A percentile compares a stretch with the other conserved stretches of the same genome.
Conservation (phyloP, 352 stramenopile species). For the Pythium oligandrum region DNA sequence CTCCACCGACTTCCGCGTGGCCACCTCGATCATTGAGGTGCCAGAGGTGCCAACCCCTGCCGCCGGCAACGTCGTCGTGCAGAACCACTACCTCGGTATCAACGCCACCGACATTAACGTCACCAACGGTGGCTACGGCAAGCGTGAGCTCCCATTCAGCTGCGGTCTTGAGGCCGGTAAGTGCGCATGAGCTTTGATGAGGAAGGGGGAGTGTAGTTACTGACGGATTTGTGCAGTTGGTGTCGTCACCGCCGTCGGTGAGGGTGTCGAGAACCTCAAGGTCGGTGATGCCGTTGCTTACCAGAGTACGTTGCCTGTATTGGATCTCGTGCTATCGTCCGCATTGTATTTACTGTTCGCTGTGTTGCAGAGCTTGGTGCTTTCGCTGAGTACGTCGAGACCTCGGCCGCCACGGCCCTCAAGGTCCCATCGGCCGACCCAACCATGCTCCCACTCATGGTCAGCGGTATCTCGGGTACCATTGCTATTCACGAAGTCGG, state of each 20-base stretch:
- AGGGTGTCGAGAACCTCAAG: slow-evolving; percentile 33
- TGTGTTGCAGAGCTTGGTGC: slow-evolving; percentile 24
- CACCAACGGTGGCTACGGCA: slow-evolving; percentile 47
- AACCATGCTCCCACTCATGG: slow-evolving; percentile 30
- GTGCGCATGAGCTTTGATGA: not conserved
- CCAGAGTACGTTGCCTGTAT: slow-evolving; percentile 21
- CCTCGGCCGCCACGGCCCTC: slow-evolving; percentile 24
- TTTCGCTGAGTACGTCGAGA: slow-evolving; percentile 32
- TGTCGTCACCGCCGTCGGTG: slow-evolving; percentile 25
- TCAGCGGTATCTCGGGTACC: slow-evolving; percentile 34
- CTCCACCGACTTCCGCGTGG: slow-evolving; percentile 76
- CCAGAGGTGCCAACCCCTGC: slow-evolving; percentile 35
- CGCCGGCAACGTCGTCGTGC: slow-evolving; percentile 42
- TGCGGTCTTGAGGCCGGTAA: slow-evolving; percentile 41
- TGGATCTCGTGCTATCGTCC: not conserved
- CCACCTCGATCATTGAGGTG: slow-evolving; percentile 51
- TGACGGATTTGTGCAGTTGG: slow-evolving; percentile 13
- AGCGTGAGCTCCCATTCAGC: slow-evolving; percentile 42
- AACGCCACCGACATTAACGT: slow-evolving; percentile 57
- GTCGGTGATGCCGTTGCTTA: slow-evolving; percentile 34
- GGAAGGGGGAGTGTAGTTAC: not conserved
- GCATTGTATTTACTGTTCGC: not conserved
- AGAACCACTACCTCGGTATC: slow-evolving; percentile 35
- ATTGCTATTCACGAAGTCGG: slow-evolving; percentile 39
- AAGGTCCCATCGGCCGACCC: slow-evolving; percentile 19